A percentile compares a stretch with the other conserved stretches of the same genome.
Conservation (phyloP, 106 monocot species). For the Amphibolis antarctica region DNA sequence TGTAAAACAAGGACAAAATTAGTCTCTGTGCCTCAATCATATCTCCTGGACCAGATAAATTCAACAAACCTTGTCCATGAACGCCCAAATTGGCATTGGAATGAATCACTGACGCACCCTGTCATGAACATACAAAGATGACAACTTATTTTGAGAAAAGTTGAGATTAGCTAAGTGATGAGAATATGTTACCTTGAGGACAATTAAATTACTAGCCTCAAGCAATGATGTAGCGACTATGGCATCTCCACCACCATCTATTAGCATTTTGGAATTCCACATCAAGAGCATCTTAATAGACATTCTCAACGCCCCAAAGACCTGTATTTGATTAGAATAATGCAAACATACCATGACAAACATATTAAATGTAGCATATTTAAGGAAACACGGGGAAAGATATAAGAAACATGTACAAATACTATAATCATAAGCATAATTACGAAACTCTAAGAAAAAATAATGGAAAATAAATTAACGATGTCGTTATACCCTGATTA, state of each 20-base stretch:
- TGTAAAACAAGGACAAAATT: slow-evolving; percentile 88
- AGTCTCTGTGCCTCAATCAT: slow-evolving; percentile 83
- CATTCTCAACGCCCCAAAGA: slow-evolving; percentile 90
- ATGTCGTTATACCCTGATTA: slow-evolving; percentile 54
- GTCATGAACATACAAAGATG: slow-evolving; percentile 1
- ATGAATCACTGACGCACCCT: slow-evolving; percentile 86
- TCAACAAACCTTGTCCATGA: slow-evolving; percentile 93
- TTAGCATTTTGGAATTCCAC: slow-evolving; percentile 89
- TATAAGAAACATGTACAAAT: not conserved
- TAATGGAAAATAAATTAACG: not conserved
- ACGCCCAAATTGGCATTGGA: slow-evolving; percentile 92
- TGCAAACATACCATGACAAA: slow-evolving; percentile 2
- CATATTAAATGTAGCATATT: not conserved
- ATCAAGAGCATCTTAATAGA: slow-evolving; percentile 95
- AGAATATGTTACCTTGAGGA: slow-evolving; percentile 50
- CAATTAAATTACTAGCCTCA: slow-evolving; percentile 96
- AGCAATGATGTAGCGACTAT: slow-evolving; percentile 79
- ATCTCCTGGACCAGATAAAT: slow-evolving; percentile 86
- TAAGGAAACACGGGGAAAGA: not conserved
- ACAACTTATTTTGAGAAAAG: not conserved
- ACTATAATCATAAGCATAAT: too few species aligned
- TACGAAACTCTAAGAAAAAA: not conserved
- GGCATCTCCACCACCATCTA: slow-evolving; percentile 80
- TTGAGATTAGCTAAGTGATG: not conserved
- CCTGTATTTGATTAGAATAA: slow-evolving; percentile 36